Evolutionary conservation across 164 flowering plant species (phyloP), one percentile per base, ranked within the genome.

Genomic region (Magnolia officinalis): DNA sequence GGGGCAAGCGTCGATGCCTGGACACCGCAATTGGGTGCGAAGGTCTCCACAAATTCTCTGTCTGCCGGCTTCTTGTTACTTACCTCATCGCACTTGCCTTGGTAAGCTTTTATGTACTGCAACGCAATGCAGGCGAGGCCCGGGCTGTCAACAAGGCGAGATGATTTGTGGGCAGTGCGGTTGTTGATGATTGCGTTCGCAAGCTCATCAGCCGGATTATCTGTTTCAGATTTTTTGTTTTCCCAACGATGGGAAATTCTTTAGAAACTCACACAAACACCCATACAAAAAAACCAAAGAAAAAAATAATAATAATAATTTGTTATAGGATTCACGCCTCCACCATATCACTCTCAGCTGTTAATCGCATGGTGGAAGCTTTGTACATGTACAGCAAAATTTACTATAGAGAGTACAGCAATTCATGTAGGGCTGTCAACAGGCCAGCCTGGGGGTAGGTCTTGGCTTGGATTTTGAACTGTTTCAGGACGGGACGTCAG

Each of bases 41-140:
- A 95, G 8, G 86, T 87, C 58, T 95, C 86, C 2, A 90, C 89
- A 74, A 92, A 90, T 68, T 82, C 85, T 20, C 92, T 72, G 31
- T 93, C 98, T 8, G 85, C 76, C 0, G 97, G 99, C 77, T 86
- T 90, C 86, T 90, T 89, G 61, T 85, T 89, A 1, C 82, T 93
- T 5, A 93, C 91, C 0, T 81, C 88, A n/a, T 76, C 79, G 31
- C 99, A 95, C 37, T 87, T 76, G 26, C 99, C 98, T 83, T 84
- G 80, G 80, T 90, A 95, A 20, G 98, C 98, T 83, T 95, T 95
- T 71, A 93, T 91, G 84, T 95, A 95, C 79, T 95, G 97, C 79
- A 95, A 81, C 23, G 99, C 97, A 61, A 95, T 83, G 91, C 99
- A 95, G 55, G 84, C 98, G 5, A 93, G 84, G 71, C 99, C 99